Base-by-base conservation (phyloP, 495 filamentous ascomycete genomes). In the Talaromyces wortmannii region DNA sequence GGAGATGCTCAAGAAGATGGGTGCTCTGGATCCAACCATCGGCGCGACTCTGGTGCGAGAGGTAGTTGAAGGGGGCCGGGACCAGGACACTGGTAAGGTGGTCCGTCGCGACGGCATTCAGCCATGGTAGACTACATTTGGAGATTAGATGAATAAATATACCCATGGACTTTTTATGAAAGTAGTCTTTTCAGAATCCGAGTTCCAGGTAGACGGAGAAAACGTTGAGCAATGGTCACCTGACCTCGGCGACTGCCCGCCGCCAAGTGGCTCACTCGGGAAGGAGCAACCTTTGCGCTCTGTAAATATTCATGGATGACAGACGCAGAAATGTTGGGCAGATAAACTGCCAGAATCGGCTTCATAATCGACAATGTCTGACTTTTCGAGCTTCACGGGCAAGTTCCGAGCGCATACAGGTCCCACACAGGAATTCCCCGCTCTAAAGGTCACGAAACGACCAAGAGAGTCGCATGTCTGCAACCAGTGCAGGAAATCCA, bases 51-150 rank as follows among this genome's bases (percentile, higher is more conserved):
- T 80, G 55, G 57, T 81, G 17, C 62, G 58, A 49, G 61, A 64
- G 43, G 73, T 80, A 1, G 48, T 81, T 7, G 73, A 82, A 48
- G 79, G 80, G 2, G 56, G 63, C 49, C 58, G 76, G 48, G 79
- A 82, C 61, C 63, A 56, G 4, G 76, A 81, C 63, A 66, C 62
- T 46, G 78, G 78, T 7, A 73, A 68, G 63, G 70, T 74, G 5
- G 56, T 81, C 42, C 48, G 48, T 12, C 48, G 54, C 33, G 60
- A 61, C 23, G 60, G 59, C 7, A 57, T 80, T 15, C 75, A 80
- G 62, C 57, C 67, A 13, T 80, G 68, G 69, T 77, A 62, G 59
- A 23, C 23, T 23, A 1, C 23, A 23, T 23, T 23, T 23, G 23
- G 4, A 23, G 4, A 23, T 23, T 23, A 23, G 4, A 23, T 23